These are phyloP conservation scores for Coprinopsis cinerea DNA, from an alignment of 768 basidiomycete species.

Conservation along the genomic window DNA sequence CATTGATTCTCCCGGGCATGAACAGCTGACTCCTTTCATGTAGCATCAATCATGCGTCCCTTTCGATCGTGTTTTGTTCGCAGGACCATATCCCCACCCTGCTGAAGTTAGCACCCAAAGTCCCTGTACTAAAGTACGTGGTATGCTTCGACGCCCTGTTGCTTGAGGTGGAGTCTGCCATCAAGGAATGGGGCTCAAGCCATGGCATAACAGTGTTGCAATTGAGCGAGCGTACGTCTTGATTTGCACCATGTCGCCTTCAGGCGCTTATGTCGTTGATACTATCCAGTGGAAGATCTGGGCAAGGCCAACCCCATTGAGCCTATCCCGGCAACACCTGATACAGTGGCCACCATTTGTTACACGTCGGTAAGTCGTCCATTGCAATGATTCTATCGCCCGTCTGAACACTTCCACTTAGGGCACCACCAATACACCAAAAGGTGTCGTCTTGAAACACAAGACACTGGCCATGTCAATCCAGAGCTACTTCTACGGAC, in stretches of 20 bases:
- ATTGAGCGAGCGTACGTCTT: constrained; percentile 55
- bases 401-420: constrained; percentile 2
- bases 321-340: constrained; percentile 49
- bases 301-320: constrained; percentile 60
- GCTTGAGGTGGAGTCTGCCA: constrained; percentile 42
- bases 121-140: constrained; percentile 64
- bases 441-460: constrained; percentile 80
- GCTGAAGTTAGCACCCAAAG: constrained; percentile 56
- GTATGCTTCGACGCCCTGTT: constrained; percentile 64
- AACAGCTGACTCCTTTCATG: neutral
- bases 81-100: constrained; percentile 67
- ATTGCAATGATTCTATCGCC: neutral
- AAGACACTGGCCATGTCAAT: constrained; percentile 52
- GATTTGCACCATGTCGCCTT: neutral
- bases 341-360: constrained; percentile 74
- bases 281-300: constrained; percentile 56
- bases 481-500: constrained; percentile 51
- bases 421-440: constrained; percentile 78
- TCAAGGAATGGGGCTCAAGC: constrained; percentile 66
- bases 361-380: constrained; percentile 76
- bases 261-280: neutral
- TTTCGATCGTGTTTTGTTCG: constrained; percentile 72
- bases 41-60: constrained; percentile 78
- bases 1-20: too few species aligned
- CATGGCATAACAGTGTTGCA: constrained; percentile 58